A percentile compares a stretch with the other conserved stretches of the same genome.
phyloP scores from a whole-genome alignment of 352 stramenopile genomes.

The Phytopythium cucurbitacearum region DNA sequence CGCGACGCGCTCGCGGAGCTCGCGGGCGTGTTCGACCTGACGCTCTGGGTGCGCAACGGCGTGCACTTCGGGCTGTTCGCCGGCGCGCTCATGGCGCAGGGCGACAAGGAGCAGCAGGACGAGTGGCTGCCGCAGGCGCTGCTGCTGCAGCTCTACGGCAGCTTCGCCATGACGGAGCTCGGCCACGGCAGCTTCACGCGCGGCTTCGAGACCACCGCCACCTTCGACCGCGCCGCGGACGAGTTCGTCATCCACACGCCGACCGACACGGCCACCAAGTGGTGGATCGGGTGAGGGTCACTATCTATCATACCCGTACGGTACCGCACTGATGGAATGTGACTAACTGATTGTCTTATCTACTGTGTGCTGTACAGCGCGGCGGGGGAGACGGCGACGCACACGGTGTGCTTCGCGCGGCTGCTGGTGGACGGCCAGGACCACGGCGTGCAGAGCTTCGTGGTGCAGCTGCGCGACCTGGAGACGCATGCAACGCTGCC shows the following conservation, averaged over 20 bases:
- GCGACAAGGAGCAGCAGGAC: constrained; percentile 76
- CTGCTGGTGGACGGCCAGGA: constrained; percentile 77
- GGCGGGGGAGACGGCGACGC: constrained; percentile 90
- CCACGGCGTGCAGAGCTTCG: constrained; percentile 94
- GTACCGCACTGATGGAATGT: neutral
- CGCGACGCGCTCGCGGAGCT: constrained; percentile 61
- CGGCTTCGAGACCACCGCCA: constrained; percentile 94
- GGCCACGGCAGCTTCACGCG: constrained; percentile 86
- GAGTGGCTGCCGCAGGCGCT: constrained; percentile 72
- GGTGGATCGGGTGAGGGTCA: constrained; percentile 86
- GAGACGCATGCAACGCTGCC: constrained; percentile 52
- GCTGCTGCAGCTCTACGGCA: constrained; percentile 80
- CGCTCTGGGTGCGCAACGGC: constrained; percentile 65
- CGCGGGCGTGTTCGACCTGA: constrained; percentile 61
- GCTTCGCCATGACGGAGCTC: constrained; percentile 91
- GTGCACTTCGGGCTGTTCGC: constrained; percentile 86
- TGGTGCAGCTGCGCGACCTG: constrained; percentile 92
- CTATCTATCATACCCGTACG: neutral
- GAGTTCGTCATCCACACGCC: constrained; percentile 96
- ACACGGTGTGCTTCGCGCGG: constrained; percentile 93
- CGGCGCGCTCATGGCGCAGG: constrained; percentile 66
- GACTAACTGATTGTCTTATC: neutral
- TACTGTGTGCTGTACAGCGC: constrained; percentile 22
- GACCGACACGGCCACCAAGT: constrained; percentile 94
- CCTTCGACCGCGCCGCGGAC: constrained; percentile 83